These are phyloP conservation scores for Psilocybe cyanescens DNA, from an alignment of 768 basidiomycete species.

Conservation along the genomic window DNA sequence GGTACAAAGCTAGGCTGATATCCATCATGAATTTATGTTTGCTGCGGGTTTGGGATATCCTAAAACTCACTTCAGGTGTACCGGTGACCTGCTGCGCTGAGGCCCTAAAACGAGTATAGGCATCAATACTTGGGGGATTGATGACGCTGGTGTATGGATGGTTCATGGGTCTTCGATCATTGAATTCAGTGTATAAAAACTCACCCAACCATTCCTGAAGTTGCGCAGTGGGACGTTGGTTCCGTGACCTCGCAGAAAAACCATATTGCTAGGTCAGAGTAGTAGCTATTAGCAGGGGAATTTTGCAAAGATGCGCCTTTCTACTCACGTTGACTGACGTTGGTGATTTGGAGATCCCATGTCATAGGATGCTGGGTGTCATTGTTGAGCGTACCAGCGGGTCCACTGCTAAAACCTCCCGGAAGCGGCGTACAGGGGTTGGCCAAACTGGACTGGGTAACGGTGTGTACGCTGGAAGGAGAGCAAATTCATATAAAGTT, in stretches of 20 bases:
- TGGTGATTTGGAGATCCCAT: slow-evolving; percentile 40
- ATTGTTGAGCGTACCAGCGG: slow-evolving; percentile 26
- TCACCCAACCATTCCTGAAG: slow-evolving; percentile 43
- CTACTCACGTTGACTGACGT: slow-evolving; percentile 30
- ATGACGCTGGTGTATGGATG: slow-evolving; percentile 31
- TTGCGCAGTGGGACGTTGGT: slow-evolving; percentile 39
- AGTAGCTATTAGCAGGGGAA: slow-evolving; percentile 33
- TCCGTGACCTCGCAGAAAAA: slow-evolving; percentile 39
- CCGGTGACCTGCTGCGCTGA: slow-evolving; percentile 32
- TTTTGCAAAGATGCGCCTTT: not conserved
- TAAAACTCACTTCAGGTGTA: slow-evolving; percentile 27
- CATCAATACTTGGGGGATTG: slow-evolving; percentile 32
- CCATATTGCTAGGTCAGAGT: slow-evolving; percentile 29
- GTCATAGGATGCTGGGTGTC: slow-evolving; percentile 17
- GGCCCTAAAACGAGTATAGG: slow-evolving; percentile 27
- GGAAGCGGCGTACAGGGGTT: slow-evolving; percentile 40
- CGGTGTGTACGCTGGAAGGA: slow-evolving; percentile 37
- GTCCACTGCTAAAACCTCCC: slow-evolving; percentile 45
- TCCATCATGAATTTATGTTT: not conserved
- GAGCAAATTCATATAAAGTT: not conserved
- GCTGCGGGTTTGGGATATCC: not conserved
- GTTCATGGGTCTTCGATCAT: not conserved
- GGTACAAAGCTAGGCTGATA: slow-evolving; percentile 27
- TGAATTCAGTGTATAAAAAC: slow-evolving; percentile 6
- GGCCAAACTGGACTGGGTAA: slow-evolving; percentile 40